phyloP scores from a whole-genome alignment of 768 basidiomycete species.

The Calvatia gigantea region DNA sequence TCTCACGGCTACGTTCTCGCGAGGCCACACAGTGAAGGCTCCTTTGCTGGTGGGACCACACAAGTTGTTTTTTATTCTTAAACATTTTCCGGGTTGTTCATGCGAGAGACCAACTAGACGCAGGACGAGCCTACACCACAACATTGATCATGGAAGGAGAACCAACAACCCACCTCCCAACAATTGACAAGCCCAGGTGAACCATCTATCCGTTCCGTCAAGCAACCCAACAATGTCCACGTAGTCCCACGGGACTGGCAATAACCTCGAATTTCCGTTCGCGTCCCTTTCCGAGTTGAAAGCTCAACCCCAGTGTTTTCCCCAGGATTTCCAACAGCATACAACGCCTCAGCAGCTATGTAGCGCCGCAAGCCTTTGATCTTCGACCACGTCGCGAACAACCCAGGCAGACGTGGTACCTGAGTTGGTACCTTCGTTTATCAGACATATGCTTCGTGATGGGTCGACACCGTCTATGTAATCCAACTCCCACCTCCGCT shows the following conservation, averaged over 20 bases:
- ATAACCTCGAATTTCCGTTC: slow-evolving; percentile 32
- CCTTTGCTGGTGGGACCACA: slow-evolving; percentile 30
- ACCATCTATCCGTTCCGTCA: neutral
- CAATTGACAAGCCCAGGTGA: slow-evolving; percentile 26
- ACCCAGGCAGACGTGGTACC: slow-evolving; percentile 28
- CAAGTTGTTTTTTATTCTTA: slow-evolving; percentile 20
- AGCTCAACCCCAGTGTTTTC: slow-evolving; percentile 26
- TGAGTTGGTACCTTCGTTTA: slow-evolving; percentile 30
- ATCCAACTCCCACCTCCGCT: slow-evolving; percentile 29
- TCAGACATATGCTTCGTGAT: slow-evolving; percentile 30
- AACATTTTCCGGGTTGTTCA: no score
- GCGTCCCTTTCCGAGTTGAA: slow-evolving; percentile 20
- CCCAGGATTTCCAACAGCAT: slow-evolving; percentile 24
- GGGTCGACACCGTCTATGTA: slow-evolving; percentile 28
- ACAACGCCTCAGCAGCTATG: slow-evolving; percentile 30
- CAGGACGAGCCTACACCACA: slow-evolving; percentile 32
- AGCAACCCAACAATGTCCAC: neutral
- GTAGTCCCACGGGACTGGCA: slow-evolving; percentile 21
- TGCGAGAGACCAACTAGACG: neutral
- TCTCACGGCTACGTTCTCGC: slow-evolving; percentile 21
- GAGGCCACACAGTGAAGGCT: slow-evolving; percentile 25
- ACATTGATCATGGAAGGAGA: slow-evolving; percentile 31
- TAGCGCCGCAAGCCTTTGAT: no score
- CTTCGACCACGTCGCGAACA: slow-evolving; percentile 30
- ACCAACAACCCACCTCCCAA: slow-evolving; percentile 28